phyloP scores from a whole-genome alignment of 2,329 filamentous ascomycete species.

The Aulographum hederae region DNA sequence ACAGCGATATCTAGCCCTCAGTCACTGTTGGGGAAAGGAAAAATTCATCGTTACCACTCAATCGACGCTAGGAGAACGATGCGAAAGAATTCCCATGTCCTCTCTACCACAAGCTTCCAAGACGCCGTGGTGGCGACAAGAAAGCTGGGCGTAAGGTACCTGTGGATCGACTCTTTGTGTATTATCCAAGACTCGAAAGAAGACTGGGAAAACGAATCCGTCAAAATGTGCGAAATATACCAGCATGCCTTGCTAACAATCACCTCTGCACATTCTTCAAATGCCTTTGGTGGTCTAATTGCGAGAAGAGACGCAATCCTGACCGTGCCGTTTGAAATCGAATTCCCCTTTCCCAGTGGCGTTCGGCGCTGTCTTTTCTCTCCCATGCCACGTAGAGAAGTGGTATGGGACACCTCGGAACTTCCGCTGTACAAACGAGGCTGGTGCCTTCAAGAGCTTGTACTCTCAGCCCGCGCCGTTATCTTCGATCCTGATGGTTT shows the following conservation, averaged over 20 bases:
- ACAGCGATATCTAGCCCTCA: constrained; percentile 6
- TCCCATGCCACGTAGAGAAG: constrained; percentile 1
- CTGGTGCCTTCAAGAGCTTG: constrained; percentile 5
- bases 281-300: background rate
- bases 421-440: constrained; percentile 3
- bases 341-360: background rate
- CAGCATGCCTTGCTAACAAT: background rate
- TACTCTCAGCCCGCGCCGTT: constrained; percentile 3
- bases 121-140: constrained; percentile 17
- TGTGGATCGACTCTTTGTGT: constrained; percentile 16
- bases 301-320: background rate
- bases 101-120: constrained; percentile 13
- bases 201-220: constrained; percentile 3
- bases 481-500: constrained; percentile 4
- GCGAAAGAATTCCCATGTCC: constrained; percentile 5
- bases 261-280: background rate
- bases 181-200: constrained; percentile 3
- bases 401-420: constrained; percentile 1
- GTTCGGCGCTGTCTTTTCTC: background rate
- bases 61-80: constrained; percentile 2
- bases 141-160: constrained; percentile 15
- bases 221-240: constrained; percentile 2
- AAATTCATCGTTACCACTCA: constrained; percentile 4
- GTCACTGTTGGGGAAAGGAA: constrained; percentile 7
- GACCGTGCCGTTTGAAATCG: constrained; percentile 1